Base-by-base conservation (phyloP, 768 basidiomycete genomes). In the Phaffia tasmanica region DNA sequence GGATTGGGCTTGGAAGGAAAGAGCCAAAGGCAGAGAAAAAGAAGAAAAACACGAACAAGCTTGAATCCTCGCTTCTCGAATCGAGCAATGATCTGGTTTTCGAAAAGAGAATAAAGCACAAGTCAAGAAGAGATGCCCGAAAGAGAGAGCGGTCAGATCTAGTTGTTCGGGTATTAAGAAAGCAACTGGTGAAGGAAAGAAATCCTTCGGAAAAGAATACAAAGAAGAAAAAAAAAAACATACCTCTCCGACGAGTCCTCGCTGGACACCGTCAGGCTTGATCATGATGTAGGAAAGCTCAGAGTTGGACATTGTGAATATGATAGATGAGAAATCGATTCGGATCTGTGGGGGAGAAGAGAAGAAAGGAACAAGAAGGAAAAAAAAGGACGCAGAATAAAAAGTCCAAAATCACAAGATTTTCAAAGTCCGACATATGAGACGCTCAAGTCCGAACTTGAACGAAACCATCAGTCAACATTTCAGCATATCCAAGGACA, bases 191-290 rank as follows among this genome's bases (percentile, higher is more conserved):
- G 35, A 42, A 42, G 11, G 35, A n/a, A 9, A 51, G 19, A 16
- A 29, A 42, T 42, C 35, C 11, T 42, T 42, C 35, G 48, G 30
- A 29, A 14, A 53, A 19, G 5, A 27, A 30, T n/a, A 61, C 70
- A 54, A 42, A 73, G 71, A n/a, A n/a, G n/a, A 16, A 51, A 16
- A 23, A 16, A 23, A 15, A 49, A 29, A 9, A 35, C 64, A 25
- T 16, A 65, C 64, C 58, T 69, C 67, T 49, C 67, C 67, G 46
- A 69, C 67, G 63, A 69, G 67, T 51, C 76, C 85, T 74, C 95
- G 88, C 80, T 97, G 91, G 81, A 99, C 95, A 78, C 94, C 95
- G 80, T 99, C 95, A 74, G 95, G 95, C 93, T 95, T 99, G 86
- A 98, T 83, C 94, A 97, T 97, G 82, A 98, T 98, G 81, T 94